These are phyloP conservation scores for Moelleriella libera DNA, from an alignment of 2,329 filamentous ascomycete species.

Conservation along the genomic window DNA sequence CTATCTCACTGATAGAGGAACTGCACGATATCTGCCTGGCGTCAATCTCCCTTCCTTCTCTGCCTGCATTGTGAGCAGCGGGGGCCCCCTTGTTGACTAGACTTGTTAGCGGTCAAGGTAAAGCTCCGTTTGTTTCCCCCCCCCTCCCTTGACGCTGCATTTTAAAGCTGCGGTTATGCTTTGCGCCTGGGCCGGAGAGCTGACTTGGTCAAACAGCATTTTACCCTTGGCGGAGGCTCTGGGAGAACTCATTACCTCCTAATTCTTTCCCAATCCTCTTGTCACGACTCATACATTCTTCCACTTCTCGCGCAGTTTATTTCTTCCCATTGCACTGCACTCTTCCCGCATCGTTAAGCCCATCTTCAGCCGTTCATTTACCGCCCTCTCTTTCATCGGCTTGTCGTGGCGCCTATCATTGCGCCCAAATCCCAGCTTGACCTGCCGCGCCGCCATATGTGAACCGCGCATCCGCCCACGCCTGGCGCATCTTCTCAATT, in stretches of 20 bases:
- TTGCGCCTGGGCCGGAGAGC: not conserved
- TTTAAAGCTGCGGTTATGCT: not conserved
- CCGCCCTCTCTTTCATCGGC: not conserved
- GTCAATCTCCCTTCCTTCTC: conserved; percentile 1
- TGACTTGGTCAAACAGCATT: conserved; percentile 1
- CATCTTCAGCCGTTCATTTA: not conserved
- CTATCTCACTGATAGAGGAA: too few relatives aligned
- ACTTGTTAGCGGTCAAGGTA: conserved; percentile 2
- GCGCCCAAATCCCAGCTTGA: not conserved
- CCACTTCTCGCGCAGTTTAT: not conserved
- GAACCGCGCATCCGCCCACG: not conserved
- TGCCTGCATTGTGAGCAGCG: not conserved
- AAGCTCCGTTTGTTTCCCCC: conserved; percentile 1
- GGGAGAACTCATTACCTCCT: conserved; percentile 1
- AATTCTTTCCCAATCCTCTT: conserved; percentile 1
- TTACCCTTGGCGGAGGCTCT: conserved; percentile 3
- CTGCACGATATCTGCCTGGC: not conserved
- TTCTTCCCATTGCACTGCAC: too few relatives aligned
- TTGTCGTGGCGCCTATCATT: not conserved
- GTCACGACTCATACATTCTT: not conserved
- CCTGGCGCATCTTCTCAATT: too few relatives aligned
- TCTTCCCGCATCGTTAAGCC: not conserved
- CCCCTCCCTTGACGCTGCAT: conserved; percentile 1
- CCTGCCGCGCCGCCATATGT: not conserved
- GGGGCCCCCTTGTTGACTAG: conserved; percentile 4